Evolutionary conservation across 2,329 filamentous ascomycete genomes (phyloP), one percentile per base, ranked within the genome.

Genomic region (Neopestalotiopsis rosae): DNA sequence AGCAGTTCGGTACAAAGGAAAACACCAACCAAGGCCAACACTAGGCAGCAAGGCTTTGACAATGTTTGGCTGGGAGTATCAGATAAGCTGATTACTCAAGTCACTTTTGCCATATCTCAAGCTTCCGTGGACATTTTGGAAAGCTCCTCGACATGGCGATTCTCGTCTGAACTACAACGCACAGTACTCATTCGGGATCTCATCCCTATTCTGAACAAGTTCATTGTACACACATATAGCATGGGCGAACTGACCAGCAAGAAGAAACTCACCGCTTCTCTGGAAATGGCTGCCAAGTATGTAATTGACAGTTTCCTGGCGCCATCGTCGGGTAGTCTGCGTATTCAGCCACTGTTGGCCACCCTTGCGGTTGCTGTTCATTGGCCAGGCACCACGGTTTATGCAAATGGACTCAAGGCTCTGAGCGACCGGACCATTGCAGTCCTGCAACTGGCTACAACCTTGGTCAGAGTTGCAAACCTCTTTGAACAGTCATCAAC

Each of bases 91-190:
- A 88, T 97, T 73, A 88, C 89, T 59, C 89, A 89, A 62, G 90
- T 95, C 20, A 85, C 94, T 52, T 83, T 91, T 61, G 90, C 91
- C 4, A 92, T 95, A 74, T 91, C 91, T 6, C 90, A 92, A 72
- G 91, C 91, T 1, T 86, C 94, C 71, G 87, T 97, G 30, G 94
- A 97, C 76, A 88, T 97, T 6, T 92, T 97, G 73, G 94, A 97
- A 81, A 96, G 92, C 79, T 93, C 92, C 49, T 89, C 90, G 38
- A 94, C 91, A 5, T 99, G 95, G 96, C 91, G 91, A 73, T 98
- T 97, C 77, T 85, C 88, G 6, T 86, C 88, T 1, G 86, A 89
- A 12, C 84, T 90, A 32, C 91, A 95, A 72, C 90, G 91, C 58
- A 88, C 90, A 65, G 84, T 90, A 68, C 87, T 98, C 63, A 88